phyloP scores from a whole-genome alignment of 2,329 filamentous ascomycete genomes.

The Penicillium sp. region DNA sequence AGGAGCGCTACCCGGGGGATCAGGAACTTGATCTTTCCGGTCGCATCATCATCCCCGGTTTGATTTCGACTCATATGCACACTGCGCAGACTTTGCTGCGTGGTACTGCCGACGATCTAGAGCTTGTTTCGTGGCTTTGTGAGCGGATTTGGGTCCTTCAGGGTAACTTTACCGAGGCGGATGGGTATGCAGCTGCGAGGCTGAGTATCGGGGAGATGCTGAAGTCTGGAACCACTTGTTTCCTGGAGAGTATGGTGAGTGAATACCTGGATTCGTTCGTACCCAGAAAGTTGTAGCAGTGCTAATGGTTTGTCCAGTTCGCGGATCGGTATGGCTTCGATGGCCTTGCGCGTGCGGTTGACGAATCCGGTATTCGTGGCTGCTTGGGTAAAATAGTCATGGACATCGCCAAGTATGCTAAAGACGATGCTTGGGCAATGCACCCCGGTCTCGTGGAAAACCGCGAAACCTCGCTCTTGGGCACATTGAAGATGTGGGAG shows the following conservation, averaged over 20 bases:
- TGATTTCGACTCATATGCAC: conserved; percentile 58
- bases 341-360: conserved; percentile 48
- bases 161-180: conserved; percentile 49
- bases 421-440: conserved; percentile 50
- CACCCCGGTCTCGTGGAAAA: conserved; percentile 48
- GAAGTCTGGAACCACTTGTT: conserved; percentile 55
- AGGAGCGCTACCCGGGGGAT: conserved; percentile 34
- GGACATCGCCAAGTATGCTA: conserved; percentile 49
- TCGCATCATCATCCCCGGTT: conserved; percentile 53
- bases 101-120: conserved; percentile 55
- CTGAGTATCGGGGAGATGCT: conserved; percentile 58
- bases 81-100: conserved; percentile 53
- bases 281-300: too few species aligned
- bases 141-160: conserved; percentile 56
- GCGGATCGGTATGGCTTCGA: conserved; percentile 54
- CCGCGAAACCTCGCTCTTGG: conserved; percentile 45
- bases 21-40: conserved; percentile 42
- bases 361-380: conserved; percentile 50
- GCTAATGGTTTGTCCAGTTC: conserved; percentile 34
- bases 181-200: conserved; percentile 55
- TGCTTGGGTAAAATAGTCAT: conserved; percentile 52
- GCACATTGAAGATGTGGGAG: conserved; percentile 43
- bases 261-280: too few species aligned
- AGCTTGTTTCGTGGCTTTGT: conserved; percentile 57
- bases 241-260: conserved; percentile 57